Base-by-base conservation (phyloP, 257 asterid species). In the Anisodus tanguticus region DNA sequence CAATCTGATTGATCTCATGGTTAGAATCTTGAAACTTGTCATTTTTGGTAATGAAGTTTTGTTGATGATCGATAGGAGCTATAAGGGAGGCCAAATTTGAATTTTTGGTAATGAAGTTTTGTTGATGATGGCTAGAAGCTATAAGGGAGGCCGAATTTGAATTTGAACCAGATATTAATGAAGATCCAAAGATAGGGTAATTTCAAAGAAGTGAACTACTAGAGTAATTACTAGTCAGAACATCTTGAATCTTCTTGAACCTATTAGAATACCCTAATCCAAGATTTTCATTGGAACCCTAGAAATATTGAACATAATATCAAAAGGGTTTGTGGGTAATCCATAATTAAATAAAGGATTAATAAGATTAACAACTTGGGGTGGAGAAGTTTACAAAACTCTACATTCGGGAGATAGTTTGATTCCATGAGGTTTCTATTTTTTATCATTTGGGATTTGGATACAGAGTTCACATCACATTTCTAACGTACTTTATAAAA, bases 181-280 rank as follows among this genome's bases (percentile, higher is more conserved):
- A 82, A 76, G 86, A 87, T 79, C 88, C 87, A 70, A 79, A 83
- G 16, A 72, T 47, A 3, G 87, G 86, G 81, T 86, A 82, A 43
- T 78, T 55, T 39, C 90, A 87, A 79, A 85, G 82, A 47, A 84
- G 37, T 60, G 90, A 81, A 83, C 89, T 76, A 83, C 43, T 67
- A 67, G 22, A 17, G 39, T 63, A 9, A 41, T 37, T 39, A 39
- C 53, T 68, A 68, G 77, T 15, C 17, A 53, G 22, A 35, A 43
- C 78, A 67, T 85, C 87, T 82, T 88, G 86, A 74, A 85, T 85
- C 79, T 87, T 79, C 84, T 69, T 82, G 79, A 86, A 84, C 70
- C 77, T 82, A 82, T 51, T 57, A 2, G 90, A 86, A 86, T 86
- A 89, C 87, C 90, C 90, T 85, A 88, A 81, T 78, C 86, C 89